Evolutionary conservation across 305 asterid species (phyloP), one percentile per base, ranked within the genome.

Genomic region (Fraxinus baroniana): DNA sequence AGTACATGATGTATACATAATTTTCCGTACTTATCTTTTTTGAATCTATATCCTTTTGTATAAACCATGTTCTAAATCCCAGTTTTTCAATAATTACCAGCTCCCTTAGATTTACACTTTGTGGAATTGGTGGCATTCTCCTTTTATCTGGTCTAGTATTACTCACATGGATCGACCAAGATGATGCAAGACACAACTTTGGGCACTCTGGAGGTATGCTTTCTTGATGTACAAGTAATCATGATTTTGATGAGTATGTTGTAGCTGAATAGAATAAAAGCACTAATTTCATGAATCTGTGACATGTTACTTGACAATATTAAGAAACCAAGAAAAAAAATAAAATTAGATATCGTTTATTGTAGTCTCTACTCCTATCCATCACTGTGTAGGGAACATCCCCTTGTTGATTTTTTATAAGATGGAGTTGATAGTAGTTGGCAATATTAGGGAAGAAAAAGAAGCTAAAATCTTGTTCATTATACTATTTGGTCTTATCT

Each of bases 131-230:
- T 13, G 93, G 90, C 1, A 66, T 86, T 73, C 93, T 94, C 68
- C 90, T 95, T 79, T 72, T 94, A 75, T 84, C 90, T 49, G 93
- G 98, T 80, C 85, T 94, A 83, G 74, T 82, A 64, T 82, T 88
- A 74, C 97, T 95, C 72, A 91, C 93, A 55, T 90, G 89, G 87
- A 90, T 94, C 62, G 90, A 93, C 82, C 98, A 95, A 85, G 98
- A 95, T 49, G 97, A 92, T 77, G 97, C 94, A 24, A 90, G 98
- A 81, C 98, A 95, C 90, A 94, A 33, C 49, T 95, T 95, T 83
- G 98, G 98, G 79, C 92, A 94, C 87, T 77, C 94, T 0, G 98
- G 98, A 91, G 98, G 98, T 95, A 90, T 22, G 83, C 26, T 72
- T 22, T 79, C 76, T 64, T 41, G 26, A 74, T 82, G 39, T 2